Evolutionary conservation across 306 rosid species (phyloP), one percentile per base, ranked within the genome.

Genomic region (Cyclanthera cordifolia): DNA sequence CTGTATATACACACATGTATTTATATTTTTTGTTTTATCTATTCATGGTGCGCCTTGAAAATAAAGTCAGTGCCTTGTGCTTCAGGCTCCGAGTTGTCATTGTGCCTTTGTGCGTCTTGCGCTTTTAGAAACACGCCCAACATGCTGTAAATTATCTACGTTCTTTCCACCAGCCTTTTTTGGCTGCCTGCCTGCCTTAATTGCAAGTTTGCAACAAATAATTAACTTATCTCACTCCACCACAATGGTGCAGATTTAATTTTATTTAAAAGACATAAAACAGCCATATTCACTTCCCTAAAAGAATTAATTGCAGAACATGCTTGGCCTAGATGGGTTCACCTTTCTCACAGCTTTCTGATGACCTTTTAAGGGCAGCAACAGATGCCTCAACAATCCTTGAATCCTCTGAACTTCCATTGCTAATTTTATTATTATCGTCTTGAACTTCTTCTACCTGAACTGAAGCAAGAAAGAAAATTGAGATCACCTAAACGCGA

Each of bases 291-390:
- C 39, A 56, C 5, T 56, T 56, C 63, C 11, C 5, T 21, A 19
- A 27, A 56, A 13, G 41, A 9, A 56, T 25, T 56, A 15, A 15
- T 57, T 28, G 9, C 28, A 28, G n/a, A 60, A 72, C 66, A 53
- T 46, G 51, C 58, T 78, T 72, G 12, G 54, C 30, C 67, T 69
- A 53, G 48, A 48, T 27, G 27, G 21, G 72, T 55, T 52, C 80
- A 89, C 91, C 96, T 86, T 80, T 82, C 81, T 73, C 80, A 75
- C 79, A 78, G 75, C 74, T 73, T 60, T 74, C 76, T 56, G 82
- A 88, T 74, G 88, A 79, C 78, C 95, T 93, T 90, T 87, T 86
- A 68, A 77, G 84, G 59, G 88, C 79, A 86, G 76, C 77, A 47
- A 74, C 74, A 49, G 82, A 80, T 73, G 79, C 50, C 70, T 80